phyloP scores from a whole-genome alignment of 805 yeast genomes.

The Soucietia sequanensis region DNA sequence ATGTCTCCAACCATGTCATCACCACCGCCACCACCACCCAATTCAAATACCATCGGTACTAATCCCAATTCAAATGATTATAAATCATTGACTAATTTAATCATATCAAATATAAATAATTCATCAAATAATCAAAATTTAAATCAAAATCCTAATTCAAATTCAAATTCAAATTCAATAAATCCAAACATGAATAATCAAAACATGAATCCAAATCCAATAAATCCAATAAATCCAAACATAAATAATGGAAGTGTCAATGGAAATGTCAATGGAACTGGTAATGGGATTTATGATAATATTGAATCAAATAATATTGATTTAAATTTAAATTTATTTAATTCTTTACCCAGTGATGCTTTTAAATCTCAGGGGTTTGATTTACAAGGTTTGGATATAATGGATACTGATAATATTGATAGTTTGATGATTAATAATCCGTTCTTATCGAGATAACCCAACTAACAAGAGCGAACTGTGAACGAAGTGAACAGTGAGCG shows the following conservation, averaged over 20 bases:
- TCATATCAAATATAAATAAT: too few relatives aligned
- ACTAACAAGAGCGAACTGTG: too few relatives aligned
- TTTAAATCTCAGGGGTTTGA: constrained; percentile 3
- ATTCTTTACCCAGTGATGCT: constrained; percentile 12
- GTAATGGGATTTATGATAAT: neutral
- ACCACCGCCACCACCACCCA: constrained; percentile 5
- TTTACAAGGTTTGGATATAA: constrained; percentile 9
- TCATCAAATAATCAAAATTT: too few relatives aligned
- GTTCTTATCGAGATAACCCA: constrained; percentile 3
- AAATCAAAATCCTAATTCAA: neutral
- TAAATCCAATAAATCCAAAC: neutral
- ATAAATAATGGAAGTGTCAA: too few relatives aligned
- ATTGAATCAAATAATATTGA: too few relatives aligned
- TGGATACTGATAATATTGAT: constrained; percentile 12
- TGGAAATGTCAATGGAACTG: neutral
- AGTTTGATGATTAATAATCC: constrained; percentile 10
- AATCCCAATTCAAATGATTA: too few relatives aligned
- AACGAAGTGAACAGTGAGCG: too few relatives aligned
- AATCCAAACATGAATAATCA: constrained; percentile 1
- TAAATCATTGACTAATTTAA: too few relatives aligned
- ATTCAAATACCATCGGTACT: too few relatives aligned
- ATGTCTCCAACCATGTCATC: constrained; percentile 4
- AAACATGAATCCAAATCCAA: constrained; percentile 1
- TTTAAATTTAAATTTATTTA: too few relatives aligned
- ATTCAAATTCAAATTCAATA: neutral